Evolutionary conservation across 495 filamentous ascomycete genomes (phyloP).

Genomic region (Neurospora pannonica): DNA sequence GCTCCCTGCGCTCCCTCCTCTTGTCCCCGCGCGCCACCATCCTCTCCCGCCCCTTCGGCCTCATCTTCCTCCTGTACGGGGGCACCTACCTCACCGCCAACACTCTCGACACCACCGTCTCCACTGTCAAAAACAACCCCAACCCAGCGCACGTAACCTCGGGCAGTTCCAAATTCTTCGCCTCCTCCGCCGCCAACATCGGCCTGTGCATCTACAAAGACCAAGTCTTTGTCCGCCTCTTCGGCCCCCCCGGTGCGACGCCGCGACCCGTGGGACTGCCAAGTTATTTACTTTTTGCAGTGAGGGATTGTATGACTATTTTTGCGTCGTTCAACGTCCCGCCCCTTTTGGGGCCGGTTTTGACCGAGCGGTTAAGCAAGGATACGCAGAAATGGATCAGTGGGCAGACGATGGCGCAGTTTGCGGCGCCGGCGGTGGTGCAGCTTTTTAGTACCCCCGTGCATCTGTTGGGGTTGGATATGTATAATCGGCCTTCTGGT

Average conservation of each 20-base stretch:
- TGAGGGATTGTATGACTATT: slow-evolving; percentile 83
- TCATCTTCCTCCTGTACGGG: slow-evolving; percentile 82
- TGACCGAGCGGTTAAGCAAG: slow-evolving; percentile 44
- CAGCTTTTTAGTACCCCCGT: slow-evolving; percentile 79
- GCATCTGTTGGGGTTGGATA: slow-evolving; percentile 79
- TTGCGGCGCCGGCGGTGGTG: slow-evolving; percentile 67
- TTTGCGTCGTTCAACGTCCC: slow-evolving; percentile 93
- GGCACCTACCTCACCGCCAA: slow-evolving; percentile 91
- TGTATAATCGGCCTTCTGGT: slow-evolving; percentile 64
- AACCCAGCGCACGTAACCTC: slow-evolving; percentile 49
- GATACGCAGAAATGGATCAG: slow-evolving; percentile 28
- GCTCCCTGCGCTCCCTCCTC: slow-evolving; percentile 55
- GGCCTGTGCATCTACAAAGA: slow-evolving; percentile 90
- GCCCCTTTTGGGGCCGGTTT: slow-evolving; percentile 59
- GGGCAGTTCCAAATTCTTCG: slow-evolving; percentile 72
- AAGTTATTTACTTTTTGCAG: slow-evolving; percentile 71
- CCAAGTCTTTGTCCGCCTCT: slow-evolving; percentile 72
- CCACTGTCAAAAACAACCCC: slow-evolving; percentile 50
- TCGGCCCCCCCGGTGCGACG: slow-evolving; percentile 47
- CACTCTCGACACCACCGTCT: slow-evolving; percentile 68
- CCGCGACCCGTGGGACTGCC: slow-evolving; percentile 47
- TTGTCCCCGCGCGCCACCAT: slow-evolving; percentile 60
- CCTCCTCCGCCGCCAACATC: slow-evolving; percentile 79
- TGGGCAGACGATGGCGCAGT: slow-evolving; percentile 61
- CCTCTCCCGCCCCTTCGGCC: slow-evolving; percentile 69